Base-by-base conservation (phyloP, 768 basidiomycete species). In the Hysterangium stoloniferum region DNA sequence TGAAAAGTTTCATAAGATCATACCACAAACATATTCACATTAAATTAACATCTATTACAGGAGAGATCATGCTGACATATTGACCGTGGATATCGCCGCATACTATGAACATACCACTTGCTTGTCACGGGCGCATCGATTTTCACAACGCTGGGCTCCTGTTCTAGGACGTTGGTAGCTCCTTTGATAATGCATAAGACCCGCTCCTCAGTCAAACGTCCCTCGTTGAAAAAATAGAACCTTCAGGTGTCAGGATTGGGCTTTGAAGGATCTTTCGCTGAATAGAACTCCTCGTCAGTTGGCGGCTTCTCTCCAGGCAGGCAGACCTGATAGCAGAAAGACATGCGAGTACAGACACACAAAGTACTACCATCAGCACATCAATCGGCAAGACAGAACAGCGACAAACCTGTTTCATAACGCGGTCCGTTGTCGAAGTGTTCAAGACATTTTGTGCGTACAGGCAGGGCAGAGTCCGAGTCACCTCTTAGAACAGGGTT, bases 161-260 rank as follows among this genome's bases (percentile, higher is more conserved):
- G 69, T 20, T 72, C 73, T 48, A 96, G 68, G 31, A 93, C 58
- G 45, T 78, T 73, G 4, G 81, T 83, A 4, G 80, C 76, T 62
- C 75, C 72, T 25, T 80, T 70, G 19, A 97, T 65, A 54, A 97
- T 93, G 61, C 78, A 84, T 38, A 94, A 62, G 0, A 93, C 93
- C 64, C 94, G 90, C n/a, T n/a, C n/a, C n/a, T n/a, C n/a, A n/a
- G n/a, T n/a, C n/a, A n/a, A n/a, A n/a, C 94, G 74, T 0, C 94
- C 95, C 66, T 97, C 95, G 31, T 95, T 79, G 67, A 97, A 98
- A 64, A 99, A 96, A 69, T 99, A 95, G 61, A 96, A 97, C 74
- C 97, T 99, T 55, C 98, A 76, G 68, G 91, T 97, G n/a, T n/a
- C n/a, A n/a, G n/a, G n/a, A n/a, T n/a, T n/a, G n/a, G n/a, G n/a